Conservation (phyloP, 345 rosid species). For the Eutrema heterophyllum region DNA sequence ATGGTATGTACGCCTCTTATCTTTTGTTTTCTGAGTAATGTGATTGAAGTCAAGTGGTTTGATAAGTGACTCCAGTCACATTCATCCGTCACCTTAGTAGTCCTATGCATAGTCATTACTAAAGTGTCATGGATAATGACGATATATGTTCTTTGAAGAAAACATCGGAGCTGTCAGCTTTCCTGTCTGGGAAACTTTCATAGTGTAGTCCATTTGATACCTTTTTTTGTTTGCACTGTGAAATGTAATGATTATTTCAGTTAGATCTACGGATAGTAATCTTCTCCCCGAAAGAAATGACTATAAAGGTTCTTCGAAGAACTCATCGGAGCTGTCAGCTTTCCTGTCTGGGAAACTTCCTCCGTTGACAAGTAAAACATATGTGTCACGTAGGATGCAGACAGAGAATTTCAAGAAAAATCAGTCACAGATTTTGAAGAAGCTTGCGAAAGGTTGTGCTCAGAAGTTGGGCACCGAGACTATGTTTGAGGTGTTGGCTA, state of each 20-base stretch:
- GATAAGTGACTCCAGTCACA: neutral
- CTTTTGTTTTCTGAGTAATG: neutral
- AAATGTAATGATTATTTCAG: neutral
- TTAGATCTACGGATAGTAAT: neutral
- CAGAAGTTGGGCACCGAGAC: slow-evolving; percentile 50
- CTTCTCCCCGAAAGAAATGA: neutral
- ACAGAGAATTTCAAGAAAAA: slow-evolving; percentile 34
- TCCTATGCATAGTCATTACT: too few relatives aligned
- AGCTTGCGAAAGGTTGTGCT: slow-evolving; percentile 31
- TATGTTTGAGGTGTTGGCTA: slow-evolving; percentile 42
- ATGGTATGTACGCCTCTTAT: slow-evolving; percentile 7
- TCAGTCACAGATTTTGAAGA: slow-evolving; percentile 33
- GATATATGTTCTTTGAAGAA: too few relatives aligned
- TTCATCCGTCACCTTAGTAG: neutral
- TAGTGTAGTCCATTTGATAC: neutral
- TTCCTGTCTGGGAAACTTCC: neutral
- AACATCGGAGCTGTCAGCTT: too few relatives aligned
- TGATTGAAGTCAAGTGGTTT: neutral
- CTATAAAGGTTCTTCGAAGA: neutral
- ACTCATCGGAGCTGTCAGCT: slow-evolving; percentile 35
- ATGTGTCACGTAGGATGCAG: slow-evolving; percentile 49
- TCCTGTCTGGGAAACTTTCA: too few relatives aligned
- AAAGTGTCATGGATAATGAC: neutral
- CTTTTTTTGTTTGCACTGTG: neutral
- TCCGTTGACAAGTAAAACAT: slow-evolving; percentile 23